Percentiles rank a stretch among this genome's conserved stretches.
These are phyloP conservation scores for Clonostachys chloroleuca DNA, from an alignment of 2,329 filamentous ascomycete genomes.

Conservation along the genomic window DNA sequence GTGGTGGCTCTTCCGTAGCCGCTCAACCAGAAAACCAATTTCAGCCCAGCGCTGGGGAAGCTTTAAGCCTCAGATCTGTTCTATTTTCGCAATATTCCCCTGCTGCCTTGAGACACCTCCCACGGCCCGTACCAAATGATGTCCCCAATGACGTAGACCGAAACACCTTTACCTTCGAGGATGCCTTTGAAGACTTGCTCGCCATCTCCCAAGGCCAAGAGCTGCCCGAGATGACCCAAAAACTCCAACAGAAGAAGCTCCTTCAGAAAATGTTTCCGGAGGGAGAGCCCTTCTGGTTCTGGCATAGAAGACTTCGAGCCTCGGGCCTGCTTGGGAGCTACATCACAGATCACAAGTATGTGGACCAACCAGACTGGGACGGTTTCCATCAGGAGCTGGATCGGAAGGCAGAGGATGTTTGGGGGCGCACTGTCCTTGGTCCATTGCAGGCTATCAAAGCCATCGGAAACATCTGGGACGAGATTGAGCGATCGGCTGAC, in stretches of 20 bases:
- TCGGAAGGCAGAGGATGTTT: constrained; percentile 16
- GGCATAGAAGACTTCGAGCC: constrained; percentile 29
- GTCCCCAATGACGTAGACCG: constrained; percentile 27
- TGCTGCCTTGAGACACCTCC: constrained; percentile 30
- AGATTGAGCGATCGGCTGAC: too few relatives aligned
- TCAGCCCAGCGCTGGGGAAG: background rate
- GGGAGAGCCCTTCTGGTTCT: constrained; percentile 34
- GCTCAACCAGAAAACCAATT: background rate
- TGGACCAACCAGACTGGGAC: constrained; percentile 16
- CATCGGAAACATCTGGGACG: too few relatives aligned
- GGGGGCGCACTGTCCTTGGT: constrained; percentile 9
- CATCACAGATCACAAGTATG: too few relatives aligned
- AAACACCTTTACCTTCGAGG: constrained; percentile 43
- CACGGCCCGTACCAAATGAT: constrained; percentile 41
- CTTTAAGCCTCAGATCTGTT: background rate
- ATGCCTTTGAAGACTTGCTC: constrained; percentile 55
- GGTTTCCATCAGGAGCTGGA: constrained; percentile 22
- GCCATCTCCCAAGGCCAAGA: constrained; percentile 34
- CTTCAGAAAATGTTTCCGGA: constrained; percentile 29
- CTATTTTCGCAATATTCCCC: constrained; percentile 1
- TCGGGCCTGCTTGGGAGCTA: constrained; percentile 25
- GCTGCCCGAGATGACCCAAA: constrained; percentile 31
- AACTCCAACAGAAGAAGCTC: constrained; percentile 26
- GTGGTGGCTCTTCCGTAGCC: constrained; percentile 6
- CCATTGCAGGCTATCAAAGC: too few relatives aligned